Evolutionary conservation across 1,284 basidiomycete species (phyloP), one percentile per base, ranked within the genome.

Genomic region (Baeospora myosura): DNA sequence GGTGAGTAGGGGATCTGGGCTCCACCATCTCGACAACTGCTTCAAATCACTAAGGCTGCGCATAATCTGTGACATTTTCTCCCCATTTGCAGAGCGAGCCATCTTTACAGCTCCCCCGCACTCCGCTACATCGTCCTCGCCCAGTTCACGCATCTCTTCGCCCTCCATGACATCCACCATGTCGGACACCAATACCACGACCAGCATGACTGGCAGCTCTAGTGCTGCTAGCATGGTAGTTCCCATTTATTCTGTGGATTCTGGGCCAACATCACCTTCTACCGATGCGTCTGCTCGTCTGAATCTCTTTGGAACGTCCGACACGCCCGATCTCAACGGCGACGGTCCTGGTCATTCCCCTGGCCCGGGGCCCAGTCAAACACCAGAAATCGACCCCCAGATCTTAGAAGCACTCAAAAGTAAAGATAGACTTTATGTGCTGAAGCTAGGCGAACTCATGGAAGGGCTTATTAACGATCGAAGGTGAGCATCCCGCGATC

Each of bases 361-460:
- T 20, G 21, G 33, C 12, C 11, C 36, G 34, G 43, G 38, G 30
- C 52, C 16, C 38, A 45, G 49, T 35, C 53, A 52, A 41, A 39
- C 46, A 44, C 51, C 38, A 40, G 81, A 84, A 47, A 74, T 79
- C 45, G 87, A 88, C 67, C 67, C 74, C 7, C 79, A 82, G 61
- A 87, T 89, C 52, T 50, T 85, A 49, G 87, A 89, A 60, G 87
- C 88, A n/a, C 78, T 90, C 47, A 76, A 69, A 60, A 81, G 80
- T 69, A 90, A 90, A 65, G 87, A 90, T 60, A 72, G 87, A 53
- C 69, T 90, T 46, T 90, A 82, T 58, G 85, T 90, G 32, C 65
- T 90, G 52, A 88, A 85, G 66, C 71, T 88, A 16, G 88, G 84
- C 45, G 87, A 89, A 62, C 69, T 69, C 51, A 85, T 90, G 75